Evolutionary conservation across 495 filamentous ascomycete genomes (phyloP), one percentile per base, ranked within the genome.

Genomic region (Clavariopsis aquatica): DNA sequence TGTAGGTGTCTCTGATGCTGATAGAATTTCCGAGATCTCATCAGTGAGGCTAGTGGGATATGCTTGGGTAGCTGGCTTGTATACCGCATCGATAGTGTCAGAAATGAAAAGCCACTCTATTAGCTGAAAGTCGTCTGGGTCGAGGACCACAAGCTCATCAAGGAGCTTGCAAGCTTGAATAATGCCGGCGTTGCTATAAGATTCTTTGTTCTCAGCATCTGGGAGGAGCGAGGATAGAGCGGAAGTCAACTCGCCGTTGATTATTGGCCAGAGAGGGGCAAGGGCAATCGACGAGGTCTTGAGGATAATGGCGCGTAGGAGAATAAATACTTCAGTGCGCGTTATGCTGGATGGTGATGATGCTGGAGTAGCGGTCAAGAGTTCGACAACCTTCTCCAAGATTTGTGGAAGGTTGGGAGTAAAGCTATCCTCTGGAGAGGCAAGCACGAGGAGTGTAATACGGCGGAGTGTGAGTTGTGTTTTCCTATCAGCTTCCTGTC

Each of bases 101-200:
- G 92, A 93, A 24, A 98, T 85, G 74, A 95, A 99, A 19, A 98
- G 83, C 94, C 94, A 99, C 78, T 96, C 91, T 57, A 92, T 84
- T 41, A 96, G 81, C 73, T 98, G 94, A 75, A 97, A 99, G 71
- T 98, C 94, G 65, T 99, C 95, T 0, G 92, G 94, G 4, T 87
- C 87, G 19, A 91, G 79, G n/a, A 90, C 84, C 26, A 99, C 79
- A 6, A 99, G 78, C 23, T 88, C 78, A 62, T 97, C 95, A 7
- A 99, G 80, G 1, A 99, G 83, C 72, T 97, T 97, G 74, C 90
- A 96, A 1, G 91, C 93, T 73, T 97, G 93, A 41, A 98, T 79
- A 24, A 96, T 77, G 12, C 87, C 84, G 24, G 82, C 77, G 62
- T 89, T 85, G 70, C 83, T 91, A 76, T 90, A 94, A 17, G 83